Evolutionary conservation across 176 grass and related monocot genomes (phyloP).

Genomic region (Themeda triandra): DNA sequence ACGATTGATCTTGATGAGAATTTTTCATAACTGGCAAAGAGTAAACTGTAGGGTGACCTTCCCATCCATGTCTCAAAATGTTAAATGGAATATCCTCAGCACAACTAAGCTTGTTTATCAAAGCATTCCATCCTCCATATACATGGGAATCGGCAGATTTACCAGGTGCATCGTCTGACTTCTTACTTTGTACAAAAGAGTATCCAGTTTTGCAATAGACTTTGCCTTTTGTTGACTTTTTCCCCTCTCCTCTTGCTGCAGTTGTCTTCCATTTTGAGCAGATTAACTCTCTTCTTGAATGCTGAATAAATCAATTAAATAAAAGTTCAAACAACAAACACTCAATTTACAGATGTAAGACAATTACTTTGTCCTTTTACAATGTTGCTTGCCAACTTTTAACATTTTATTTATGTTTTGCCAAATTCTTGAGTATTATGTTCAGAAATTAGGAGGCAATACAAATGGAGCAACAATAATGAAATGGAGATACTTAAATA

Average conservation of each 20-base stretch:
- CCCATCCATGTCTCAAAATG: conserved; percentile 20
- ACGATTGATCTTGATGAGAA: conserved; percentile 7
- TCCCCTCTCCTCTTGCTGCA: conserved; percentile 49
- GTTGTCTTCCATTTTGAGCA: conserved; percentile 44
- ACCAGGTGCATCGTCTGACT: conserved; percentile 17
- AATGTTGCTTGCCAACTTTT: not conserved
- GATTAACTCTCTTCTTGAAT: conserved; percentile 57
- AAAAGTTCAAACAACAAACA: conserved; percentile 16
- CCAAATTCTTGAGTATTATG: not conserved
- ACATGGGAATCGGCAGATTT: not conserved
- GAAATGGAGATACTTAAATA: not conserved
- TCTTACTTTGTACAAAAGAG: not conserved
- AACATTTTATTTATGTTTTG: conserved; percentile 1
- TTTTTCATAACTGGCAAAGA: not conserved
- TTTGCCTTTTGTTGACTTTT: conserved; percentile 60
- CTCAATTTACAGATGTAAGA: not conserved
- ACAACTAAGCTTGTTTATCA: not conserved
- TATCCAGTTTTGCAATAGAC: conserved; percentile 41
- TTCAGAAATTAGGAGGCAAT: not conserved
- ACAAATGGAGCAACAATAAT: not conserved
- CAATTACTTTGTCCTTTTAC: not conserved
- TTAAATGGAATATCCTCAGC: conserved; percentile 5
- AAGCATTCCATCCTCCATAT: not conserved
- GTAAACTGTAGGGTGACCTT: conserved; percentile 19
- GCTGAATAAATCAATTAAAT: not conserved